These are phyloP conservation scores for Naganishia albida DNA, from an alignment of 1,284 basidiomycete species.

Conservation along the genomic window DNA sequence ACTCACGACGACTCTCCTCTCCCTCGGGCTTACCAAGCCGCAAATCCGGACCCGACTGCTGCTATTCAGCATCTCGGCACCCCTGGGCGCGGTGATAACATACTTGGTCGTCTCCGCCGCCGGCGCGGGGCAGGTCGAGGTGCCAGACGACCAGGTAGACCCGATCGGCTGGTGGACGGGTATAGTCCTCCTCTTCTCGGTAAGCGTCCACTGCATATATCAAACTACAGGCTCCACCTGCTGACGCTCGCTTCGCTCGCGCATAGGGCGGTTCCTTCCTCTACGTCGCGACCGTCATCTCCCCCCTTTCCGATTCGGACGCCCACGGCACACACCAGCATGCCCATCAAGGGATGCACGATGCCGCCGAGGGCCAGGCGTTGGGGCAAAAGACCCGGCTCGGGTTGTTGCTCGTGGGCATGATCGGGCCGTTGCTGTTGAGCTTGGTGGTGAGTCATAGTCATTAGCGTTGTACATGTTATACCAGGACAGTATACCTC, in stretches of 20 bases:
- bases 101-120: constrained; percentile 66
- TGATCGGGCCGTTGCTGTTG: constrained; percentile 67
- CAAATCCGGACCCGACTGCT: constrained; percentile 73
- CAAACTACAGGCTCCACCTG: too few relatives aligned
- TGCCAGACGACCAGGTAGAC: constrained; percentile 23
- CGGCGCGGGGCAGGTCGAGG: constrained; percentile 50
- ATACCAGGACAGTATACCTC: neutral
- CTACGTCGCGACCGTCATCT: constrained; percentile 88
- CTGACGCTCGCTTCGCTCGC: neutral
- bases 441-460: constrained; percentile 59
- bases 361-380: constrained; percentile 36
- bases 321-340: constrained; percentile 54
- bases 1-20: constrained; percentile 75
- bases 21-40: constrained; percentile 65
- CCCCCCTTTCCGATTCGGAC: constrained; percentile 60
- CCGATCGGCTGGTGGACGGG: constrained; percentile 63
- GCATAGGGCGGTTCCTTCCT: constrained; percentile 82
- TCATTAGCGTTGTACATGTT: constrained; percentile 32
- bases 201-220: constrained; percentile 36
- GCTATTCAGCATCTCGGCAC: constrained; percentile 78
- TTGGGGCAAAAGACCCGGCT: constrained; percentile 60
- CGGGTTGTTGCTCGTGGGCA: constrained; percentile 64
- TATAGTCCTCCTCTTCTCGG: constrained; percentile 52
- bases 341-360: constrained; percentile 44
- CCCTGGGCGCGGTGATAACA: constrained; percentile 69